Evolutionary conservation across 1,139 yeast genomes (phyloP).

Genomic region (Kluyveromyces sp.): DNA sequence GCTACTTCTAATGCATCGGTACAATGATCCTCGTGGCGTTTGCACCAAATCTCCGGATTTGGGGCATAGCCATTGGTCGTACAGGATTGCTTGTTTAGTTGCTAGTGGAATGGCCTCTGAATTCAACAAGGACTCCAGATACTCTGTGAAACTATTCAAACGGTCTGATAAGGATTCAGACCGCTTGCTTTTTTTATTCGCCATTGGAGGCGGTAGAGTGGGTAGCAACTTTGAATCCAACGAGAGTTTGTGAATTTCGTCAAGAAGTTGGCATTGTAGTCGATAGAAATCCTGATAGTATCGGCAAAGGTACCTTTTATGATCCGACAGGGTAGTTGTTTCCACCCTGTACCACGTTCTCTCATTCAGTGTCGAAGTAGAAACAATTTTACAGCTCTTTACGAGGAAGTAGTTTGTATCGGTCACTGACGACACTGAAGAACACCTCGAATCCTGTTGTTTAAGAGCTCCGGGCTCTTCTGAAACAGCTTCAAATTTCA

Average conservation of each 20-base stretch:
- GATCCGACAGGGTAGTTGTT: slow-evolving; percentile 8
- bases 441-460: neutral
- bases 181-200: neutral
- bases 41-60: slow-evolving; percentile 9
- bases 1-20: neutral
- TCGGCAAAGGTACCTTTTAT: slow-evolving; percentile 8
- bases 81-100: slow-evolving; percentile 2
- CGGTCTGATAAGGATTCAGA: slow-evolving; percentile 1
- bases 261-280: slow-evolving; percentile 8
- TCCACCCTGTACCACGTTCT: slow-evolving; percentile 11
- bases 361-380: slow-evolving; percentile 3
- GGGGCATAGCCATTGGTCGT: slow-evolving; percentile 9
- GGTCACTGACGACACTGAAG: neutral
- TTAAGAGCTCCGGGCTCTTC: neutral
- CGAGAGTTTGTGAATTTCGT: slow-evolving; percentile 1
- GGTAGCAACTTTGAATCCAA: slow-evolving; percentile 5
- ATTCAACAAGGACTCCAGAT: slow-evolving; percentile 5
- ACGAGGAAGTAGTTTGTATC: neutral
- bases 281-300: slow-evolving; percentile 12
- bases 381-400: slow-evolving; percentile 5
- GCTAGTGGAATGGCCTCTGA: slow-evolving; percentile 5
- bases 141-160: slow-evolving; percentile 6
- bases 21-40: slow-evolving; percentile 3
- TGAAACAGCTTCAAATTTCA: neutral
- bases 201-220: slow-evolving; percentile 9